Percentiles rank a stretch among this genome's conserved stretches.
phyloP scores from a whole-genome alignment of 352 stramenopile species.

The Pythium chondricola region DNA sequence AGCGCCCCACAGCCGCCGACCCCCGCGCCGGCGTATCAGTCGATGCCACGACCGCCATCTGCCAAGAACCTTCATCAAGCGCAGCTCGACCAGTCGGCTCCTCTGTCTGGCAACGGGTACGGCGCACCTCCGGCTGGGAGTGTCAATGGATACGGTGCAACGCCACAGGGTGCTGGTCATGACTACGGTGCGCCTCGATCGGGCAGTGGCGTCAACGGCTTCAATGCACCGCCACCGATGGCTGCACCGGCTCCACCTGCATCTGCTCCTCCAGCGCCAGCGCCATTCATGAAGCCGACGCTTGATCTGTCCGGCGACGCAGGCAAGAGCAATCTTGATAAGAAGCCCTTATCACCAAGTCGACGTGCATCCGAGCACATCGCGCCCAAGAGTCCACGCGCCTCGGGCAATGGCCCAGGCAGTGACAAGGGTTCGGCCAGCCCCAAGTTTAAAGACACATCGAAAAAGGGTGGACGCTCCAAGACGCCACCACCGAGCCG shows the following conservation, averaged over 20 bases:
- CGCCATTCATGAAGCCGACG: slow-evolving; percentile 19
- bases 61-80: no score
- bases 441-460: slow-evolving; percentile 48
- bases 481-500: slow-evolving; percentile 78
- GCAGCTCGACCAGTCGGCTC: no score
- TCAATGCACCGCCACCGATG: not conserved
- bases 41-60: no score
- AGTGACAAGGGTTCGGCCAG: slow-evolving; percentile 72
- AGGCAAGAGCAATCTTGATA: slow-evolving; percentile 20
- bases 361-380: slow-evolving; percentile 8
- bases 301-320: slow-evolving; percentile 40
- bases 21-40: no score
- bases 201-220: no score
- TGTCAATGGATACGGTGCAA: no score
- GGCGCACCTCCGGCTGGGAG: no score
- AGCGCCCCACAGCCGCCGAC: no score
- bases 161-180: no score
- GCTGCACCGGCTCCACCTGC: not conserved
- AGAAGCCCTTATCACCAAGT: slow-evolving; percentile 9
- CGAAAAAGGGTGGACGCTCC: slow-evolving; percentile 54
- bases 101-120: no score
- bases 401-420: slow-evolving; percentile 26
- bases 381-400: slow-evolving; percentile 21
- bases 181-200: no score
- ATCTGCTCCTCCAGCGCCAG: not conserved